A percentile compares a stretch with the other conserved stretches of the same genome.
phyloP scores from a whole-genome alignment of 1,139 yeast genomes.

The Debaryomycetaceae sp. region DNA sequence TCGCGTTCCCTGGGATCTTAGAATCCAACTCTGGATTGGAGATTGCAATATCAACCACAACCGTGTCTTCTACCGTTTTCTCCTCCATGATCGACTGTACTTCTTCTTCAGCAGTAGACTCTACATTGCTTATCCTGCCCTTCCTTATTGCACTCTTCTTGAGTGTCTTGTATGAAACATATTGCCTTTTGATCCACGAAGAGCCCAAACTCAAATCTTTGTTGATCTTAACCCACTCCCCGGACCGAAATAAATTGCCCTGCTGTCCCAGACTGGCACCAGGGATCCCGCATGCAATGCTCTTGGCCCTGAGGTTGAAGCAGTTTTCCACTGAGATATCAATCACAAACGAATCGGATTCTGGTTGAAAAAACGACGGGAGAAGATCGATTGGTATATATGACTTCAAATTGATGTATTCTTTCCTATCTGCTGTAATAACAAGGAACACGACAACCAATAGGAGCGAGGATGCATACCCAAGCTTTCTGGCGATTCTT shows the following conservation, averaged over 20 bases:
- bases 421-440: constrained; percentile 30
- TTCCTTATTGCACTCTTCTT: constrained; percentile 18
- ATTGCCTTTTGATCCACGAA: constrained; percentile 30
- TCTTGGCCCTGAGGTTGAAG: constrained; percentile 19
- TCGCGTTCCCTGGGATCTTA: constrained; percentile 30
- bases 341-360: constrained; percentile 33
- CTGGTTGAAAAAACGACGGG: constrained; percentile 41
- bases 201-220: constrained; percentile 38
- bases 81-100: constrained; percentile 4
- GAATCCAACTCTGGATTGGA: constrained; percentile 23
- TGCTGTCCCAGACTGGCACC: constrained; percentile 20
- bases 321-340: constrained; percentile 36
- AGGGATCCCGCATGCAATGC: constrained; percentile 33
- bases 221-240: constrained; percentile 35
- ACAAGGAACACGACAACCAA: constrained; percentile 18
- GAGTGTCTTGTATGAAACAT: constrained; percentile 30
- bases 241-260: constrained; percentile 27
- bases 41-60: constrained; percentile 39
- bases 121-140: constrained; percentile 1
- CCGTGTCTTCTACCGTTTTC: constrained; percentile 14
- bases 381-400: constrained; percentile 28
- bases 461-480: constrained; percentile 16
- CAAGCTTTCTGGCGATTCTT: constrained; percentile 23
- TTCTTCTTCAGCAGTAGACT: constrained; percentile 1
- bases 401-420: constrained; percentile 25